These are phyloP conservation scores for Protea cynaroides DNA, from an alignment of 164 flowering plant genomes.

Conservation along the genomic window DNA sequence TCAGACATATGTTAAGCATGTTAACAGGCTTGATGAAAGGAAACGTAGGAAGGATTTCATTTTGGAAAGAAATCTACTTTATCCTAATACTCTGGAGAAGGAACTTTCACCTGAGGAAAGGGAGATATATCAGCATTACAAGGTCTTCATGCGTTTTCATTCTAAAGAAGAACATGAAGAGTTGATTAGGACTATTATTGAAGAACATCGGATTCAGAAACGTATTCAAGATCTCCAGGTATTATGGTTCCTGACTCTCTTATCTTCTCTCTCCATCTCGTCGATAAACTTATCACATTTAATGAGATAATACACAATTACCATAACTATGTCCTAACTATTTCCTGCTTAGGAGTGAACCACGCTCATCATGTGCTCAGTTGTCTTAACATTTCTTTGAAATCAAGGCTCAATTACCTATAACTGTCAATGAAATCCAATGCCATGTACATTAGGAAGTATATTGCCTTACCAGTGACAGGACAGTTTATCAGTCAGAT, in stretches of 20 bases:
- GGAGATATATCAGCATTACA: conserved; percentile 54
- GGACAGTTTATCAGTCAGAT: too few relatives aligned
- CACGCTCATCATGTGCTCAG: neutral
- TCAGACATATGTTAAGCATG: neutral
- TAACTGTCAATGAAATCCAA: too few relatives aligned
- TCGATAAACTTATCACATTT: too few relatives aligned
- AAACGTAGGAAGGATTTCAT: conserved; percentile 89
- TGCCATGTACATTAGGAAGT: too few relatives aligned
- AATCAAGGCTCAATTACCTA: too few relatives aligned
- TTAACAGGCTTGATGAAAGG: conserved; percentile 93
- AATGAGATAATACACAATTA: too few relatives aligned
- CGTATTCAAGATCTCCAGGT: conserved; percentile 90
- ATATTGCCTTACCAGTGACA: too few relatives aligned
- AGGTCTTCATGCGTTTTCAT: conserved; percentile 83
- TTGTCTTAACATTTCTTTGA: too few relatives aligned
- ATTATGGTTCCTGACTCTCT: neutral
- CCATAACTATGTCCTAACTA: too few relatives aligned
- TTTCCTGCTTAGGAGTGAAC: neutral
- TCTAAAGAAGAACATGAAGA: conserved; percentile 74
- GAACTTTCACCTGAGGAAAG: conserved; percentile 64
- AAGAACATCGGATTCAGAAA: conserved; percentile 60
- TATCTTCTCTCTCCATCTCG: too few relatives aligned
- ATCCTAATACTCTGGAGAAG: conserved; percentile 68
- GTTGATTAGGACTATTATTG: conserved; percentile 54
- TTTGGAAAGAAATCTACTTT: conserved; percentile 73